These are phyloP conservation scores for Exsudoporus frostii DNA, from an alignment of 768 basidiomycete species.

Conservation along the genomic window DNA sequence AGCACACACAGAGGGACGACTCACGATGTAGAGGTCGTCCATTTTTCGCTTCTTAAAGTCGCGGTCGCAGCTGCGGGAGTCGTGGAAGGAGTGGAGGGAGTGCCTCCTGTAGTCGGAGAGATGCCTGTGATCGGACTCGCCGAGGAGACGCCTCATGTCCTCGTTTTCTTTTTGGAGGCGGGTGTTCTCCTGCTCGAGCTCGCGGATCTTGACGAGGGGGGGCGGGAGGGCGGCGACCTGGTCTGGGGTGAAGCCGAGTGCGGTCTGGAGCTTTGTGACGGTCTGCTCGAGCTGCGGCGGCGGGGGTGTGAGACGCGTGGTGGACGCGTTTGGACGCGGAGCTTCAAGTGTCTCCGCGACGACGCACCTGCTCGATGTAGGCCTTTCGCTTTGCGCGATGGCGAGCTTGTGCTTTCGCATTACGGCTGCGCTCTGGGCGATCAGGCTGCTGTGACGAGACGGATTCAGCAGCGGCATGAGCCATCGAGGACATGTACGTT, in stretches of 20 bases:
- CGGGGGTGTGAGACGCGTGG: slow-evolving; percentile 6
- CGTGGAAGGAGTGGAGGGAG: slow-evolving; percentile 46
- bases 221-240: slow-evolving; percentile 72
- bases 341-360: slow-evolving; percentile 1
- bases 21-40: slow-evolving; percentile 57
- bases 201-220: slow-evolving; percentile 70
- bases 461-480: slow-evolving; percentile 46
- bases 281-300: slow-evolving; percentile 70
- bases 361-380: slow-evolving; percentile 78
- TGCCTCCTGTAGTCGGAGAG: slow-evolving; percentile 48
- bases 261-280: slow-evolving; percentile 78
- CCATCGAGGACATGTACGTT: slow-evolving; percentile 56
- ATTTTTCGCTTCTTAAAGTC: slow-evolving; percentile 63
- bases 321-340: slow-evolving; percentile 8
- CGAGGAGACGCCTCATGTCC: slow-evolving; percentile 64
- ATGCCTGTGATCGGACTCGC: slow-evolving; percentile 40
- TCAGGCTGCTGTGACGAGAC: slow-evolving; percentile 44
- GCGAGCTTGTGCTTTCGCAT: slow-evolving; percentile 84
- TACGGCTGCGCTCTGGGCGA: slow-evolving; percentile 81
- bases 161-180: slow-evolving; percentile 71
- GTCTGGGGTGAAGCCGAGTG: slow-evolving; percentile 69
- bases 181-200: slow-evolving; percentile 78
- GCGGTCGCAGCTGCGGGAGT: slow-evolving; percentile 49
- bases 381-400: slow-evolving; percentile 92
- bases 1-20: neutral